A percentile compares a stretch with the other conserved stretches of the same genome.
Evolutionary conservation across 2,329 filamentous ascomycete species (phyloP).

Genomic region (Alternaria gansuensis): DNA sequence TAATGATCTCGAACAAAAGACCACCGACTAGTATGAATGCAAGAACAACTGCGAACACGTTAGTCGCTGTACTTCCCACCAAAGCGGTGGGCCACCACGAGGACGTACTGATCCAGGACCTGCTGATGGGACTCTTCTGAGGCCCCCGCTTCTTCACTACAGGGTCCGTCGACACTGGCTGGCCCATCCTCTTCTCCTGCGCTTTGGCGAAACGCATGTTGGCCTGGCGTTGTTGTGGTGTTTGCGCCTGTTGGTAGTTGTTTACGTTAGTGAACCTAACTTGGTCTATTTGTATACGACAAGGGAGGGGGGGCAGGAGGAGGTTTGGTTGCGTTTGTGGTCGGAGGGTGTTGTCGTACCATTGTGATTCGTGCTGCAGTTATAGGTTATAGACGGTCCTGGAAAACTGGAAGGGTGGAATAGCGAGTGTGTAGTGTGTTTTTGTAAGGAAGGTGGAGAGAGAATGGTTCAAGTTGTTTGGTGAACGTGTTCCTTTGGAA

Average conservation of each 20-base stretch:
- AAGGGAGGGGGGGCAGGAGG: not conserved
- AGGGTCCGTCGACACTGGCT: conserved; percentile 56
- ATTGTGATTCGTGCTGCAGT: conserved; percentile 1
- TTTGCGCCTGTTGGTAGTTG: conserved; percentile 71
- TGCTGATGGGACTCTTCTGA: conserved; percentile 64
- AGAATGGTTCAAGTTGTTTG: conserved; percentile 13
- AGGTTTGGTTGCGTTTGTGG: not conserved
- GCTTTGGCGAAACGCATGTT: conserved; percentile 81
- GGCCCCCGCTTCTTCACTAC: conserved; percentile 60
- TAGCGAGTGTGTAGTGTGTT: conserved; percentile 6
- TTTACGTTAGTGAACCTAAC: not conserved
- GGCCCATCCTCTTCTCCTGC: conserved; percentile 78
- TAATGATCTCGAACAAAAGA: conserved; percentile 65
- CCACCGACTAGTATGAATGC: conserved; percentile 71
- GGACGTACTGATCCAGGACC: conserved; percentile 67
- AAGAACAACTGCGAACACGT: conserved; percentile 61
- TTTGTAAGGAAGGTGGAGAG: not conserved
- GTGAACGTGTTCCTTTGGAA: conserved; percentile 27
- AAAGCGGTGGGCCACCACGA: not conserved
- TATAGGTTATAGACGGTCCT: not conserved
- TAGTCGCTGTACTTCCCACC: not conserved
- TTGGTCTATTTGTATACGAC: not conserved
- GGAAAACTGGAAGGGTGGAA: not conserved
- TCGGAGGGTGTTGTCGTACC: not conserved
- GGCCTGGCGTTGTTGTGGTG: conserved; percentile 80